Conservation (phyloP, 2,329 filamentous ascomycete genomes). For the Hortaea werneckii region DNA sequence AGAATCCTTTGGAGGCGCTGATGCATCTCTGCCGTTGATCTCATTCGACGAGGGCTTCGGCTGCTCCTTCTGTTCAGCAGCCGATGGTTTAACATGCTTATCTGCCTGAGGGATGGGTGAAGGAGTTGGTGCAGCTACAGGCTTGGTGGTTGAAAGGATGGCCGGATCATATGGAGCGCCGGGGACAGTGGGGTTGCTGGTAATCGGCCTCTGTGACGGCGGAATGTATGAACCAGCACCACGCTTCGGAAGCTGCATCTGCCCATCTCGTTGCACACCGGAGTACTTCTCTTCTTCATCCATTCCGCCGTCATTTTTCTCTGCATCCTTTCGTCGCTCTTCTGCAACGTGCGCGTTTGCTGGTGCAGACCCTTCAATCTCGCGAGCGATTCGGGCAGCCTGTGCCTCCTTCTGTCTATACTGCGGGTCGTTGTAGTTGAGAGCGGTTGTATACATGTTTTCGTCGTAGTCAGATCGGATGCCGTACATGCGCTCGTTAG, state of each 20-base stretch:
- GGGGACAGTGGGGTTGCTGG: conserved; percentile 60
- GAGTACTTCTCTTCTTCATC: conserved; percentile 98
- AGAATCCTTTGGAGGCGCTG: conserved; percentile 4
- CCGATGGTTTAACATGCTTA: conserved; percentile 8
- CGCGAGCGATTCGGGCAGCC: conserved; percentile 74
- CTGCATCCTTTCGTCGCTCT: conserved; percentile 60
- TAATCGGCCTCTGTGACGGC: conserved; percentile 73
- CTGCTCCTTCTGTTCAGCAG: conserved; percentile 10
- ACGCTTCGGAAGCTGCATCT: conserved; percentile 51
- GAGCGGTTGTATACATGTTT: conserved; percentile 84
- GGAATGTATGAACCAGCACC: conserved; percentile 73
- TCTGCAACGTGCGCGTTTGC: conserved; percentile 79
- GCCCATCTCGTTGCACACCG: conserved; percentile 61
- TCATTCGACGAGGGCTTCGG: background rate
- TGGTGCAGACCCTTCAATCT: conserved; percentile 70
- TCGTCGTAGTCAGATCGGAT: conserved; percentile 86
- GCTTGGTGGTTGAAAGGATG: conserved; percentile 68
- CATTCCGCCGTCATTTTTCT: conserved; percentile 50
- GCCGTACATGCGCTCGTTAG: conserved; percentile 79
- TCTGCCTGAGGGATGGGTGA: background rate
- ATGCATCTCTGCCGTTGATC: conserved; percentile 7
- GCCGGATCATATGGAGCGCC: conserved; percentile 76
- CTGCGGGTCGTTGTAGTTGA: conserved; percentile 72
- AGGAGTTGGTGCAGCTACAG: conserved; percentile 25
- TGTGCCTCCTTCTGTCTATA: conserved; percentile 69